Evolutionary conservation across 2,329 filamentous ascomycete species (phyloP), one percentile per base, ranked within the genome.

Genomic region (Ophiosphaerella narmari): DNA sequence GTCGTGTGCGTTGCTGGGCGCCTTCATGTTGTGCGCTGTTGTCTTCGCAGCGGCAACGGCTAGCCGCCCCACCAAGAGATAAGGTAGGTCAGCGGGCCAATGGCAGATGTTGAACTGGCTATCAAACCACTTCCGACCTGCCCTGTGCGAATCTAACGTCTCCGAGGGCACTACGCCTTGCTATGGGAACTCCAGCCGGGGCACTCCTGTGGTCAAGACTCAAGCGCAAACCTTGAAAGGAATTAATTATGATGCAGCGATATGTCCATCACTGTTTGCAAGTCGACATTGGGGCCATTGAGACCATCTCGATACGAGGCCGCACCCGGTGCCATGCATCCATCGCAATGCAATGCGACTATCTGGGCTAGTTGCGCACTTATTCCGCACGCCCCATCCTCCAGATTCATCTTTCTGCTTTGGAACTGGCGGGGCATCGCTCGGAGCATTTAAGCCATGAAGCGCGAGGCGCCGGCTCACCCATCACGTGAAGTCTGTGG

Each of bases 1-100:
- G 26, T 29, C 26, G 26, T 29, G 26, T 11, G 11, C 26, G 7
- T 6, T 29, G 26, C 26, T 29, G 26, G 7, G 11, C 26, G 29
- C 39, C 21, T 8, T 13, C 38, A n/a, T 40, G 21, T 21, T 14
- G 35, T 33, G 39, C 48, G 13, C 23, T 37, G 38, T 24, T 40
- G 38, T 29, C 32, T 16, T 39, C 29, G 48, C 41, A 39, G 40
- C 52, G 46, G 48, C 50, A 41, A 44, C 38, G 42, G 50, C 46
- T 57, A 51, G 48, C 39, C 31, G 47, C 33, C 43, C 52, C 54
- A 55, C 54, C 26, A 29, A 41, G 29, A 48, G 26, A 29, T 29
- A 29, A 29, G 26, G 26, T 6, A 29, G 7, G 26, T 2, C 26
- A 29, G 26, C 6, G 59, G 48, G 39, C 66, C 66, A 68, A 66